Conservation (phyloP, 495 filamentous ascomycete genomes). For the Penicillium steckii region DNA sequence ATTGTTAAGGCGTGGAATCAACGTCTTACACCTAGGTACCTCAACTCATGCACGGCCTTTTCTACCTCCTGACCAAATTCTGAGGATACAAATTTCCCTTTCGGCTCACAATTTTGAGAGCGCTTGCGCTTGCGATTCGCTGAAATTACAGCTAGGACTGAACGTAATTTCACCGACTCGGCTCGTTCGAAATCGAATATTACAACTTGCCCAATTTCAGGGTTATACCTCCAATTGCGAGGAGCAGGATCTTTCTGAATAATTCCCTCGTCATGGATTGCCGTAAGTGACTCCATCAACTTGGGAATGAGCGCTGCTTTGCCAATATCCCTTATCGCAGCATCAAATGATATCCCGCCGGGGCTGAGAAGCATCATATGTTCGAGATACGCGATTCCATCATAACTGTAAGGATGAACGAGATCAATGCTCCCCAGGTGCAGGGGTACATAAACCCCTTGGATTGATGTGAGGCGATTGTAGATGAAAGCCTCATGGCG, state of each 20-base stretch:
- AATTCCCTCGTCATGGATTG: not conserved
- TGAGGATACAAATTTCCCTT: not conserved
- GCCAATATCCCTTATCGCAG: not conserved
- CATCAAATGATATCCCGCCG: not conserved
- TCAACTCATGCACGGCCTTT: conserved; percentile 3
- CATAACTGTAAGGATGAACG: conserved; percentile 8
- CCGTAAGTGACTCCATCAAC: conserved; percentile 1
- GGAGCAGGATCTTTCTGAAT: conserved; percentile 3
- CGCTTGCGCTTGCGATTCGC: conserved; percentile 2
- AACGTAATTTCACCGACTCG: not conserved
- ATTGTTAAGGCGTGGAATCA: too few species aligned
- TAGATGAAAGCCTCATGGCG: conserved; percentile 32
- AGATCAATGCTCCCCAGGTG: conserved; percentile 22
- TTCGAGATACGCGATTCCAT: conserved; percentile 1
- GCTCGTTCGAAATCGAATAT: conserved; percentile 6
- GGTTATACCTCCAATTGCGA: conserved; percentile 2
- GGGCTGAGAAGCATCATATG: conserved; percentile 1
- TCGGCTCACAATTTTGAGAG: not conserved
- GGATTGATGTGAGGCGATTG: conserved; percentile 24
- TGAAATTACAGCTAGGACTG: not conserved
- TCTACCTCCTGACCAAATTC: not conserved
- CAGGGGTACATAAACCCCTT: conserved; percentile 32
- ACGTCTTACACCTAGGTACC: too few species aligned
- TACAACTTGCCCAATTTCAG: conserved; percentile 1
- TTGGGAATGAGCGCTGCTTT: not conserved